Percentiles rank a stretch among this genome's conserved stretches.
phyloP scores from a whole-genome alignment of 768 basidiomycete species.

The Lactarius deliciosus region DNA sequence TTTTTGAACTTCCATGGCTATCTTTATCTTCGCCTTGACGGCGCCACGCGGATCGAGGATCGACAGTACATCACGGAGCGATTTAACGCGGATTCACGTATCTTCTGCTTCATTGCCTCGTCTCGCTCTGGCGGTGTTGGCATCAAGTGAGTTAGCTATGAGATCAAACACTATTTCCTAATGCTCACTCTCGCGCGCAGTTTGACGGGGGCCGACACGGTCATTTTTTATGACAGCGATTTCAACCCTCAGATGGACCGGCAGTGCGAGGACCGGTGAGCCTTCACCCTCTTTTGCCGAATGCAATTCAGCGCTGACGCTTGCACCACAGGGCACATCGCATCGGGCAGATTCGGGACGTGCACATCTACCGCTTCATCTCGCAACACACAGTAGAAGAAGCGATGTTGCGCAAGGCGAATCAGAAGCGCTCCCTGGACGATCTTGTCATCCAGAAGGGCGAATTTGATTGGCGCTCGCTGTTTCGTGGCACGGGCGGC shows the following conservation, averaged over 20 bases:
- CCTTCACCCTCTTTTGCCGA: neutral
- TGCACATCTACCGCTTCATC: slow-evolving; percentile 95
- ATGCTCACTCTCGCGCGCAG: slow-evolving; percentile 41
- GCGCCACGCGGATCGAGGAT: slow-evolving; percentile 94
- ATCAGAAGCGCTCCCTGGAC: slow-evolving; percentile 92
- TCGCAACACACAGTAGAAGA: slow-evolving; percentile 91
- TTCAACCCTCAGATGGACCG: slow-evolving; percentile 98
- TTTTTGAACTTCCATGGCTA: slow-evolving; percentile 93
- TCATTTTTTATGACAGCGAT: slow-evolving; percentile 96
- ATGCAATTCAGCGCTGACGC: slow-evolving; percentile 15
- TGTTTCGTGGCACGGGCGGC: slow-evolving; percentile 62
- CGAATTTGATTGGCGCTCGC: slow-evolving; percentile 90
- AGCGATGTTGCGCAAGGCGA: slow-evolving; percentile 95
- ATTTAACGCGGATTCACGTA: slow-evolving; percentile 73
- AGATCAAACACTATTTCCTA: neutral
- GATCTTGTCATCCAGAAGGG: slow-evolving; percentile 91
- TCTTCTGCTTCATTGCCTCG: slow-evolving; percentile 88
- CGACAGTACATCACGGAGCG: slow-evolving; percentile 88
- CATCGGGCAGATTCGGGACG: slow-evolving; percentile 96
- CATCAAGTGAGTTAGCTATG: slow-evolving; percentile 71
- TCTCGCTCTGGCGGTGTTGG: slow-evolving; percentile 83
- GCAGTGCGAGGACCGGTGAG: slow-evolving; percentile 90
- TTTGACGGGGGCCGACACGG: slow-evolving; percentile 87
- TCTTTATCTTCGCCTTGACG: slow-evolving; percentile 91
- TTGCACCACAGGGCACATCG: slow-evolving; percentile 73